Evolutionary conservation across 192 early-diverging fungal genomes (phyloP).

Genomic region (Radiomyces spectabilis): DNA sequence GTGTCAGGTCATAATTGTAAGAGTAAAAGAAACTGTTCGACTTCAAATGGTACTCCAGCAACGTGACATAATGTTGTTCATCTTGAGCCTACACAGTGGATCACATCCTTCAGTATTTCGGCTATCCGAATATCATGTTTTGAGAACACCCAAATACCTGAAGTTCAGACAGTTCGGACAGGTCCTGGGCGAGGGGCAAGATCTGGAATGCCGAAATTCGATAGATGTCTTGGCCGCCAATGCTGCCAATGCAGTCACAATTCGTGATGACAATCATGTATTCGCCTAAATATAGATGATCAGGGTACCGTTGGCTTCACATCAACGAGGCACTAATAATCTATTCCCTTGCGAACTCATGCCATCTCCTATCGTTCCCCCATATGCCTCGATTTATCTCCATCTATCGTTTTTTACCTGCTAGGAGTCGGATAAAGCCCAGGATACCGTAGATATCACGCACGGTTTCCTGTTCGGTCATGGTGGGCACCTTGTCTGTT

Average conservation of each 20-base stretch:
- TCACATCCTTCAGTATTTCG: not conserved
- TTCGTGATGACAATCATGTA: slow-evolving; percentile 72
- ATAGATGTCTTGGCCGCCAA: slow-evolving; percentile 57
- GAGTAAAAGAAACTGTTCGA: slow-evolving; percentile 68
- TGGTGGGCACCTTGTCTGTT: slow-evolving; percentile 27
- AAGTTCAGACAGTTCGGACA: slow-evolving; percentile 19
- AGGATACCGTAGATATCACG: slow-evolving; percentile 61
- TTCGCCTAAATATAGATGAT: slow-evolving; percentile 44
- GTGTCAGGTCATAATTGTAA: slow-evolving; percentile 80
- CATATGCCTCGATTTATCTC: too few species aligned
- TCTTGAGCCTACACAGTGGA: slow-evolving; percentile 29
- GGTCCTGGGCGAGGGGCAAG: slow-evolving; percentile 38
- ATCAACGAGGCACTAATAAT: not conserved
- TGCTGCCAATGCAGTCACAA: slow-evolving; percentile 49
- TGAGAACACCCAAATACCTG: slow-evolving; percentile 28
- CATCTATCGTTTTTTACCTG: slow-evolving; percentile 38
- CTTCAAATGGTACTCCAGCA: slow-evolving; percentile 42
- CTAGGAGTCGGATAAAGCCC: slow-evolving; percentile 60
- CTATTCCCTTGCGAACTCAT: too few species aligned
- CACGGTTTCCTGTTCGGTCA: slow-evolving; percentile 44
- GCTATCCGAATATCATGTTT: not conserved
- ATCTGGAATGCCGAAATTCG: slow-evolving; percentile 50
- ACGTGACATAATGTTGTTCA: slow-evolving; percentile 37
- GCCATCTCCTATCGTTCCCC: too few species aligned
- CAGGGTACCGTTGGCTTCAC: not conserved